A percentile compares a stretch with the other conserved stretches of the same genome.
Evolutionary conservation across 2,329 filamentous ascomycete genomes (phyloP).

Genomic region (Paraconiothyrium brasiliense): DNA sequence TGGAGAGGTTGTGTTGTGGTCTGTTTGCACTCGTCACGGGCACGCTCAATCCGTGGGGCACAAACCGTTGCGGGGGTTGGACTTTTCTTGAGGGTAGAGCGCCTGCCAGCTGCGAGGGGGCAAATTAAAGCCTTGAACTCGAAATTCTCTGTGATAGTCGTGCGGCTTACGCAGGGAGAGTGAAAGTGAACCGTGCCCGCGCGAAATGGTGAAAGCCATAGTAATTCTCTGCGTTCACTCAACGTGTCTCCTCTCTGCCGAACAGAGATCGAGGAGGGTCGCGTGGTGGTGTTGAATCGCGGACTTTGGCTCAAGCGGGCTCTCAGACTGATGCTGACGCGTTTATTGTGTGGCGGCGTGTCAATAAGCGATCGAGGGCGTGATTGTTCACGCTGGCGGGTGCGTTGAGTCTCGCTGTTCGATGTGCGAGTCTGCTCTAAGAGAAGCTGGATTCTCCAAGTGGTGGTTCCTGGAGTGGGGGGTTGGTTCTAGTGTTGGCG

Average conservation of each 20-base stretch:
- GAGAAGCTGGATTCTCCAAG: conserved; percentile 6
- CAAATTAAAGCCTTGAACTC: neutral
- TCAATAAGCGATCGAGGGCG: conserved; percentile 4
- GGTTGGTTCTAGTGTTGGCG: conserved; percentile 2
- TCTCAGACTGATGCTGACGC: conserved; percentile 5
- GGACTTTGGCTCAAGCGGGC: conserved; percentile 5
- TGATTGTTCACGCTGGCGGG: neutral
- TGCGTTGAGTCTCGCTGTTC: neutral
- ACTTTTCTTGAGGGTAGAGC: neutral
- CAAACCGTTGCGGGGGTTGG: neutral
- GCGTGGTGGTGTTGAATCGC: conserved; percentile 5
- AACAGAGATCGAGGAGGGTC: conserved; percentile 1
- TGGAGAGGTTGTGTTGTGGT: neutral
- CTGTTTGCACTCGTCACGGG: neutral
- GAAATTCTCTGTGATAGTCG: neutral
- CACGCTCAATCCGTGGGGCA: neutral
- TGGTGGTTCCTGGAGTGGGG: conserved; percentile 1
- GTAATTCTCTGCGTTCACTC: conserved; percentile 7
- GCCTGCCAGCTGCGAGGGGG: neutral
- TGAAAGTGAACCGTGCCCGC: conserved; percentile 12
- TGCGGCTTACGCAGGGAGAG: conserved; percentile 7
- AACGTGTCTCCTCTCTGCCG: neutral
- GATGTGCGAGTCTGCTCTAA: neutral
- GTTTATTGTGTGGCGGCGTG: conserved; percentile 1
- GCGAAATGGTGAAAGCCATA: conserved; percentile 9